These are phyloP conservation scores for Hamamelis virginiana DNA, from an alignment of 164 flowering plant species.

Conservation along the genomic window DNA sequence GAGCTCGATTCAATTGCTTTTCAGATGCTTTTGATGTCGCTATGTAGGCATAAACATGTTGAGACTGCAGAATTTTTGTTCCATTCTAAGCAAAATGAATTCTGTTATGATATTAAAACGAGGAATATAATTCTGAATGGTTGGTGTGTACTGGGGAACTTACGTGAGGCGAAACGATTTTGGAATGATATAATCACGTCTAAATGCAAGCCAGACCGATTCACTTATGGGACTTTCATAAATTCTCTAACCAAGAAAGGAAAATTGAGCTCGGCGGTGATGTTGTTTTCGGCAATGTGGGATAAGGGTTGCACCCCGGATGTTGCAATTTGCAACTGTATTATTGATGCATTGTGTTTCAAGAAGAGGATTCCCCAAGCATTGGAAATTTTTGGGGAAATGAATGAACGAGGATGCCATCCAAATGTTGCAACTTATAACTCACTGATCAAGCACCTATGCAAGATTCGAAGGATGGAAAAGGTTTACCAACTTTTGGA, in stretches of 20 bases:
- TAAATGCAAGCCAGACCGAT: slow-evolving; percentile 56
- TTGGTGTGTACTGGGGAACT: slow-evolving; percentile 78
- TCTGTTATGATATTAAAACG: slow-evolving; percentile 54
- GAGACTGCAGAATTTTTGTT: slow-evolving; percentile 76
- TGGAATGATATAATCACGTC: slow-evolving; percentile 81
- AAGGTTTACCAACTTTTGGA: slow-evolving; percentile 64
- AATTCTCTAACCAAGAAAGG: slow-evolving; percentile 75
- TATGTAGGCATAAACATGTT: slow-evolving; percentile 86
- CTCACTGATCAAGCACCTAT: slow-evolving; percentile 77
- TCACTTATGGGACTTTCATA: slow-evolving; percentile 73
- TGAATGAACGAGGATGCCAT: slow-evolving; percentile 60
- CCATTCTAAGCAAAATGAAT: slow-evolving; percentile 42
- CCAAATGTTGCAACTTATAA: slow-evolving; percentile 79
- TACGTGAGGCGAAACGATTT: slow-evolving; percentile 76
- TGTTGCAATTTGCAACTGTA: slow-evolving; percentile 74
- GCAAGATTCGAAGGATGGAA: slow-evolving; percentile 76
- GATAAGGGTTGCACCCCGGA: slow-evolving; percentile 63
- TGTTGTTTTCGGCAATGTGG: slow-evolving; percentile 79
- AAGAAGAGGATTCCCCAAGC: slow-evolving; percentile 90
- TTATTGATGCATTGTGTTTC: slow-evolving; percentile 87
- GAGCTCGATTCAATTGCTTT: slow-evolving; percentile 59
- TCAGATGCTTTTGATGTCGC: slow-evolving; percentile 61
- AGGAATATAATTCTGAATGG: slow-evolving; percentile 84
- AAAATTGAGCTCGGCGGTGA: slow-evolving; percentile 55
- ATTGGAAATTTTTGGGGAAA: slow-evolving; percentile 56